phyloP scores from a whole-genome alignment of 2,329 filamentous ascomycete species.

The Stagonosporopsis rhizophila region DNA sequence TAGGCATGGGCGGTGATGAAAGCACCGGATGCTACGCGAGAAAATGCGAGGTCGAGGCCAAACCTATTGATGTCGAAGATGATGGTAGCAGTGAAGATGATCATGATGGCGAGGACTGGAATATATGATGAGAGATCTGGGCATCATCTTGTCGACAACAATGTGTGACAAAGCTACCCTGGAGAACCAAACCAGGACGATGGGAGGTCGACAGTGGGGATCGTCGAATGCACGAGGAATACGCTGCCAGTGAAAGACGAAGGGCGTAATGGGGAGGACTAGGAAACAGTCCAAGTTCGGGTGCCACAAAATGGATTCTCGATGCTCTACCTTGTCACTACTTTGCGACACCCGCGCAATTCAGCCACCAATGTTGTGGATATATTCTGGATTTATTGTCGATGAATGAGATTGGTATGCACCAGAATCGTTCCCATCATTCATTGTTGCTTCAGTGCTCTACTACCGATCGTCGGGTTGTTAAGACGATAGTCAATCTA shows the following conservation, averaged over 20 bases:
- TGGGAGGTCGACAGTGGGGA: not conserved
- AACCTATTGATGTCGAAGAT: constrained; percentile 34
- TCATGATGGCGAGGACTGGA: constrained; percentile 19
- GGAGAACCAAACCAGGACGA: not conserved
- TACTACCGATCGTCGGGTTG: not conserved
- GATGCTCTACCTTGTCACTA: no score
- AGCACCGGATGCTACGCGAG: constrained; percentile 28
- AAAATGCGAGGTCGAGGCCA: constrained; percentile 34
- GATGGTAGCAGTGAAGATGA: constrained; percentile 28
- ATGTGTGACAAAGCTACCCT: not conserved
- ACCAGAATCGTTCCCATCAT: no score
- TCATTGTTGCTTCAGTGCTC: not conserved
- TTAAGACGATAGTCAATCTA: no score
- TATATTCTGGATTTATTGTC: no score
- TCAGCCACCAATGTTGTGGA: no score
- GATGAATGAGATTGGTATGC: no score
- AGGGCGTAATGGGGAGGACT: no score
- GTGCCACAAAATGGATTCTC: no score
- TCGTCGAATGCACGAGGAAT: no score
- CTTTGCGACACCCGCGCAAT: no score
- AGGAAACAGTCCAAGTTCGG: no score
- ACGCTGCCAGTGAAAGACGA: no score
- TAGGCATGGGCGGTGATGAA: constrained; percentile 28
- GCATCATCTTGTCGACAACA: not conserved
- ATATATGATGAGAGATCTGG: constrained; percentile 3